Evolutionary conservation across 2,329 filamentous ascomycete species (phyloP).

Genomic region (Diaporthe amygdali): DNA sequence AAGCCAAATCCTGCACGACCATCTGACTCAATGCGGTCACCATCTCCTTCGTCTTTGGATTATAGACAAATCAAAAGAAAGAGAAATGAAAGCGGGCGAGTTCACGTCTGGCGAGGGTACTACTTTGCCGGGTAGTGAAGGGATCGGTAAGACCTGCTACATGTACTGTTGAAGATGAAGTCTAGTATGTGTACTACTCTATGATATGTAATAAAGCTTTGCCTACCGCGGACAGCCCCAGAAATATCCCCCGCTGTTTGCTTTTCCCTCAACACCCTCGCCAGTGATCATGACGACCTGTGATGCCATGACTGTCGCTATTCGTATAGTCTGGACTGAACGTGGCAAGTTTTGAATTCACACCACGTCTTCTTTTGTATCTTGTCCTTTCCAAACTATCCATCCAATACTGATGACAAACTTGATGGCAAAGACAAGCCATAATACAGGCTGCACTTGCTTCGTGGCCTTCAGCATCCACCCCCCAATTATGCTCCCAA

Average conservation of each 20-base stretch:
- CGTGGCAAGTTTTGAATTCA: background rate
- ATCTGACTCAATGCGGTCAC: too few relatives aligned
- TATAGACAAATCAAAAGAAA: too few relatives aligned
- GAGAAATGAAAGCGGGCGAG: too few relatives aligned
- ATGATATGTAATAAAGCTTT: background rate
- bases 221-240: too few relatives aligned
- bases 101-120: too few relatives aligned
- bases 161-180: too few relatives aligned
- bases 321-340: background rate
- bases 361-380: background rate
- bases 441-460: slow-evolving; percentile 48
- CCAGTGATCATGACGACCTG: background rate
- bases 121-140: too few relatives aligned
- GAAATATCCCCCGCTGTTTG: too few relatives aligned
- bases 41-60: too few relatives aligned
- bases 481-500: slow-evolving; percentile 52
- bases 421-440: slow-evolving; percentile 52
- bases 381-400: slow-evolving; percentile 35
- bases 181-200: background rate
- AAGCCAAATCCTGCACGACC: too few relatives aligned
- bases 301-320: background rate
- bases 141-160: too few relatives aligned
- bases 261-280: background rate
- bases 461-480: slow-evolving; percentile 51
- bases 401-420: slow-evolving; percentile 42